These are phyloP conservation scores for Discostella stelligeroides DNA, from an alignment of 108 stramenopile genomes.

Conservation along the genomic window DNA sequence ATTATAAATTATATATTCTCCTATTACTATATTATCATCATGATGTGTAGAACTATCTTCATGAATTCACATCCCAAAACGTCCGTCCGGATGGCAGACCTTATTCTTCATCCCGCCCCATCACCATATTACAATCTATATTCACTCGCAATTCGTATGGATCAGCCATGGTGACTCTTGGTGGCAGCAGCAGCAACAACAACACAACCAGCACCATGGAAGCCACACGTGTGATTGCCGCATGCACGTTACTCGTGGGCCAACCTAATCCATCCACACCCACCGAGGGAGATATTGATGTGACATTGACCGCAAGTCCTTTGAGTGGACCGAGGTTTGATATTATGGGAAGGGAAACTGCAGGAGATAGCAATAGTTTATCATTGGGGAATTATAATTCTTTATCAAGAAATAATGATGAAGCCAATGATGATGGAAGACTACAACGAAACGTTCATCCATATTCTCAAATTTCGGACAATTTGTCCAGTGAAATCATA, in stretches of 20 bases:
- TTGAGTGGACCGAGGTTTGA: slow-evolving; percentile 37
- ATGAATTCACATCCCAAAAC: slow-evolving; percentile 55
- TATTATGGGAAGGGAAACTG: slow-evolving; percentile 8
- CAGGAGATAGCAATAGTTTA: slow-evolving; percentile 1
- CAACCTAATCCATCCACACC: slow-evolving; percentile 60
- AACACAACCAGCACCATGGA: too few species aligned
- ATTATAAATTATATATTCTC: background rate
- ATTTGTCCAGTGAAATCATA: background rate
- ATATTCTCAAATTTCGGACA: background rate
- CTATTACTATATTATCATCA: background rate
- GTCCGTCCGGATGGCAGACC: slow-evolving; percentile 76
- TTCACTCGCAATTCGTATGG: slow-evolving; percentile 66
- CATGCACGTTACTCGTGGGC: slow-evolving; percentile 68
- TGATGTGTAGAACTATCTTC: slow-evolving; percentile 46
- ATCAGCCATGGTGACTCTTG: slow-evolving; percentile 65
- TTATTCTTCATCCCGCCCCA: slow-evolving; percentile 55
- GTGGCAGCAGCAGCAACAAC: slow-evolving; percentile 7
- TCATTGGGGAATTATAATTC: background rate
- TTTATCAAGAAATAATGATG: too few species aligned
- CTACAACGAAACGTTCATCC: too few species aligned
- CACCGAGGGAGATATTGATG: slow-evolving; percentile 58
- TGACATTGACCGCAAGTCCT: slow-evolving; percentile 40
- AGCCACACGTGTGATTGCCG: slow-evolving; percentile 66
- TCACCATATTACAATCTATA: slow-evolving; percentile 52
- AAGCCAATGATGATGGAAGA: too few species aligned